These are phyloP conservation scores for Neurospora africana DNA, from an alignment of 495 filamentous ascomycete genomes.

Conservation along the genomic window DNA sequence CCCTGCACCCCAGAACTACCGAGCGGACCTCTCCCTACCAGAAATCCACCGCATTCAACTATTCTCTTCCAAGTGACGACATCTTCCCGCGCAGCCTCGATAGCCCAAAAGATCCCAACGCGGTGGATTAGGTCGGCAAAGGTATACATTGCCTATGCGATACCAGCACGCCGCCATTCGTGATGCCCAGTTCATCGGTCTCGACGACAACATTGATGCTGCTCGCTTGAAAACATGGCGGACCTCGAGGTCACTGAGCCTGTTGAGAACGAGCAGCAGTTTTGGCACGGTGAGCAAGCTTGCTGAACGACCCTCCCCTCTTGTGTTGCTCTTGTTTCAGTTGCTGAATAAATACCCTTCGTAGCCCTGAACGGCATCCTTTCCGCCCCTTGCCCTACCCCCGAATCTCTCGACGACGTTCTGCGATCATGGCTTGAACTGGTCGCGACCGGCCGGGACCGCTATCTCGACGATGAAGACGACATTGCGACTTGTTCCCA, in stretches of 20 bases:
- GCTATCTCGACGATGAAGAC: constrained; percentile 73
- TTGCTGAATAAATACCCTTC: not conserved
- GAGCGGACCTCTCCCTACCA: not conserved
- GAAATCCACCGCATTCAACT: not conserved
- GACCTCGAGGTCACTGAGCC: constrained; percentile 57
- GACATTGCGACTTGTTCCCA: constrained; percentile 79
- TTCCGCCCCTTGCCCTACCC: constrained; percentile 53
- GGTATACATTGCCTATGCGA: not conserved
- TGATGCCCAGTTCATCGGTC: constrained; percentile 15
- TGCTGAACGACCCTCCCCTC: not conserved
- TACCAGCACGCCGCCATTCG: constrained; percentile 4
- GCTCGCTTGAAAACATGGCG: constrained; percentile 34
- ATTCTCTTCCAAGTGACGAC: not conserved
- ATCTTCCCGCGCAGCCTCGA: not conserved
- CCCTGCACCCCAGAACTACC: not conserved
- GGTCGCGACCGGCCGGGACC: constrained; percentile 67
- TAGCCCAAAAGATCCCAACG: not conserved
- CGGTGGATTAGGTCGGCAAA: not conserved
- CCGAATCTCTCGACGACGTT: constrained; percentile 76
- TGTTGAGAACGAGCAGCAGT: constrained; percentile 79
- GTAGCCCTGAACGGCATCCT: constrained; percentile 77
- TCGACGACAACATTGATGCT: constrained; percentile 3
- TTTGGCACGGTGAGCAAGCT: constrained; percentile 69
- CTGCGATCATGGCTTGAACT: constrained; percentile 76
- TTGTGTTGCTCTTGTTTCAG: constrained; percentile 1